Conservation (phyloP, 495 filamentous ascomycete species). For the Tetracladium setigerum region DNA sequence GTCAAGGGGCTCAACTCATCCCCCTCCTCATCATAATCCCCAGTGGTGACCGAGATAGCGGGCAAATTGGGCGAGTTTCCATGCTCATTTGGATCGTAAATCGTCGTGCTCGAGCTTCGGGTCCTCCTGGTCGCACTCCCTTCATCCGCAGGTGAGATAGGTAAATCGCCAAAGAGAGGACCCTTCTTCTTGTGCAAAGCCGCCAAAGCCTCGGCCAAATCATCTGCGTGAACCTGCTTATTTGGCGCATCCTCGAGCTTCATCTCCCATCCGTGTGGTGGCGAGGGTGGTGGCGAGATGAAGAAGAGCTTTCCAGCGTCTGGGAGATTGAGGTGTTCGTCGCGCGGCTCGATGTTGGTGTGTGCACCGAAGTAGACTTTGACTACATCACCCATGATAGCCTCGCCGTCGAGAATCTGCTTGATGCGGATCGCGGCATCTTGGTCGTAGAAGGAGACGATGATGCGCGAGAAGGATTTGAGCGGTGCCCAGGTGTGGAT, state of each 20-base stretch:
- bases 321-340: slow-evolving; percentile 71
- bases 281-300: slow-evolving; percentile 86
- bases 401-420: slow-evolving; percentile 60
- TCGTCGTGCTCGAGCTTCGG: slow-evolving; percentile 54
- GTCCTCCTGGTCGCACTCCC: slow-evolving; percentile 12
- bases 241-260: slow-evolving; percentile 87
- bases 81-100: slow-evolving; percentile 70
- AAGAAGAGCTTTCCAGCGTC: slow-evolving; percentile 91
- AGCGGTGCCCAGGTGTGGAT: slow-evolving; percentile 88
- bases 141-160: slow-evolving; percentile 16
- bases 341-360: slow-evolving; percentile 48
- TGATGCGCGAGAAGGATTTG: slow-evolving; percentile 84
- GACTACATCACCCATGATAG: slow-evolving; percentile 60
- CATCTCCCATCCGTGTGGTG: slow-evolving; percentile 91
- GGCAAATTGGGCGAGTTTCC: slow-evolving; percentile 72
- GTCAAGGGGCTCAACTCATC: slow-evolving; percentile 38
- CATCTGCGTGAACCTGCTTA: slow-evolving; percentile 84
- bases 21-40: slow-evolving; percentile 42
- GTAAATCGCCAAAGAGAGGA: slow-evolving; percentile 18
- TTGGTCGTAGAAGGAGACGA: slow-evolving; percentile 74
- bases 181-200: slow-evolving; percentile 43
- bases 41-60: slow-evolving; percentile 80
- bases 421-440: slow-evolving; percentile 68
- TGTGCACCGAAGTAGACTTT: slow-evolving; percentile 85
- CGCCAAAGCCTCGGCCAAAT: slow-evolving; percentile 73